phyloP scores from a whole-genome alignment of 768 basidiomycete genomes.

The Russula emetica region DNA sequence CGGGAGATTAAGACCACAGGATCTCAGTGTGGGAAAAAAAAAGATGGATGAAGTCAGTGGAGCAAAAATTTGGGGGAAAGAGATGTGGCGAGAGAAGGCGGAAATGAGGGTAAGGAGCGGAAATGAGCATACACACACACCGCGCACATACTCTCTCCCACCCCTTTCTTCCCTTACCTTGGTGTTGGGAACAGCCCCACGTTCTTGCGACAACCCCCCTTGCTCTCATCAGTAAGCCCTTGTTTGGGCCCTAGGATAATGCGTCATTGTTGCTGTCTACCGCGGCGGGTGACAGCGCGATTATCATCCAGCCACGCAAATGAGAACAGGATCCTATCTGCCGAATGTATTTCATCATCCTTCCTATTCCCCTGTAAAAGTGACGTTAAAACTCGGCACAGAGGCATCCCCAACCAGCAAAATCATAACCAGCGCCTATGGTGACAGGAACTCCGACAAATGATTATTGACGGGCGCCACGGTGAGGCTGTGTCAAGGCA shows the following conservation, averaged over 20 bases:
- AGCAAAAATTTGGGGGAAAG: neutral
- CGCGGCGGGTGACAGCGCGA: neutral
- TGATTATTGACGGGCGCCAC: neutral
- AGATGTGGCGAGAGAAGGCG: neutral
- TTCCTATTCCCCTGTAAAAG: neutral
- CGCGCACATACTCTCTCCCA: conserved; percentile 1
- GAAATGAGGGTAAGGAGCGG: conserved; percentile 17
- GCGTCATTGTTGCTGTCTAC: neutral
- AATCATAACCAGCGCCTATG: neutral
- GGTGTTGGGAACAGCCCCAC: neutral
- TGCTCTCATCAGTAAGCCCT: neutral
- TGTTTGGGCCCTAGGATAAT: neutral
- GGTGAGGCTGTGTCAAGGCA: neutral
- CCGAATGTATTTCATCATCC: neutral
- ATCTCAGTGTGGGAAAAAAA: neutral
- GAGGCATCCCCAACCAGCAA: neutral
- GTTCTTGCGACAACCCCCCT: neutral
- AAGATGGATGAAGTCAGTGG: neutral
- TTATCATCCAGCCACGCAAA: neutral
- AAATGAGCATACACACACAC: conserved; percentile 19
- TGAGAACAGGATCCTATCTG: neutral
- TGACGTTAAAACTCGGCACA: neutral
- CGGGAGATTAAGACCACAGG: neutral
- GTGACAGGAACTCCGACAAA: neutral
- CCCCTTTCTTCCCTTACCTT: conserved; percentile 7